These are phyloP conservation scores for Naganishia vishniacii DNA, from an alignment of 768 basidiomycete species.

Conservation along the genomic window DNA sequence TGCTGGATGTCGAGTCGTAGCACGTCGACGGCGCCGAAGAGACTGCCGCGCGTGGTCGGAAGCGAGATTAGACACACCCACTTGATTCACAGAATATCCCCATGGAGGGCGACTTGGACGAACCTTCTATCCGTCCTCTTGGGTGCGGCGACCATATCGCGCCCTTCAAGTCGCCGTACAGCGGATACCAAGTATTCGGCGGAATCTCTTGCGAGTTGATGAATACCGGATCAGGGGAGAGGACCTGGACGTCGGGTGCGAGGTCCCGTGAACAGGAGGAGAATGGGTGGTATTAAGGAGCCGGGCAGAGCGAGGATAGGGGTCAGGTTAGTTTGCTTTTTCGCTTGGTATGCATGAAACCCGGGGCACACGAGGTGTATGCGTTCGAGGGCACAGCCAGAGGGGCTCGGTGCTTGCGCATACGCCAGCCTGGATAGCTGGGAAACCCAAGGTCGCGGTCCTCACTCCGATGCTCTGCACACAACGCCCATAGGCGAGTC, in stretches of 20 bases:
- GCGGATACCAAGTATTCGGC: conserved; percentile 46
- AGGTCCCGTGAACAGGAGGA: neutral
- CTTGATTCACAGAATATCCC: too few species aligned
- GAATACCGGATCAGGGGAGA: conserved; percentile 40
- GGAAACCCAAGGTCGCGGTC: too few species aligned
- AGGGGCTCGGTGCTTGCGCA: too few species aligned
- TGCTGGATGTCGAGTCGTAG: conserved; percentile 42
- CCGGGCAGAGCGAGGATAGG: too few species aligned
- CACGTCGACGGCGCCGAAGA: conserved; percentile 41
- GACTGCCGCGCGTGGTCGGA: conserved; percentile 31
- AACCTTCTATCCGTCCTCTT: conserved; percentile 38
- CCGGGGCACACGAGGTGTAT: too few species aligned
- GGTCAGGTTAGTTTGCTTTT: too few species aligned
- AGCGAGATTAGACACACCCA: neutral
- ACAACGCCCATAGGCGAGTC: too few species aligned
- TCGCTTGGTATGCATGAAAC: too few species aligned
- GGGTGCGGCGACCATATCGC: conserved; percentile 39
- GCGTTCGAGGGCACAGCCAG: too few species aligned
- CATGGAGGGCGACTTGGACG: neutral
- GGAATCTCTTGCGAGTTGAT: conserved; percentile 47
- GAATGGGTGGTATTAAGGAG: neutral
- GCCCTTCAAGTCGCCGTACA: conserved; percentile 39
- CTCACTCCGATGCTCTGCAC: too few species aligned
- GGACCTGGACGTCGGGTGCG: conserved; percentile 30
- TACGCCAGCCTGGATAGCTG: too few species aligned